Evolutionary conservation across 2,329 filamentous ascomycete genomes (phyloP).

Genomic region (Monilinia polystroma): DNA sequence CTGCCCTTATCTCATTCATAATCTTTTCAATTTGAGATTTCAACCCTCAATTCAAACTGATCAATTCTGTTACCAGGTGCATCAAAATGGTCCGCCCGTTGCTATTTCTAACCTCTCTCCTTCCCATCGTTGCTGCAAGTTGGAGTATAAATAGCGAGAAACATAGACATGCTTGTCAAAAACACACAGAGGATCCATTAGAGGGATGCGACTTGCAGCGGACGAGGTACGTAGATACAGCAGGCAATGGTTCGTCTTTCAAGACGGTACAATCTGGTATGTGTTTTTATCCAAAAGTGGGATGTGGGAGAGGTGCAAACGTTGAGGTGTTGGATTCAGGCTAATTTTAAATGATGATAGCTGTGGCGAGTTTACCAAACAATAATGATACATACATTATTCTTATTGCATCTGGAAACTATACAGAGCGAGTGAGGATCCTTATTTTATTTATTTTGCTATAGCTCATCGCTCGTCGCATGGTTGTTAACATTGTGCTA

Average conservation of each 20-base stretch:
- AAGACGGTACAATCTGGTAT: slow-evolving; percentile 37
- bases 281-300: neutral
- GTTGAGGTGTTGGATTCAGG: neutral
- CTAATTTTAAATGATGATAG: slow-evolving; percentile 26
- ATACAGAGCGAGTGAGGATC: slow-evolving; percentile 48
- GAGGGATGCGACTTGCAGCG: slow-evolving; percentile 32
- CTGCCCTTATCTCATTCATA: neutral
- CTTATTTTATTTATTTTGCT: neutral
- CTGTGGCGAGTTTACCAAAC: slow-evolving; percentile 35
- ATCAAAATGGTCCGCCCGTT: slow-evolving; percentile 14
- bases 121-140: slow-evolving; percentile 22
- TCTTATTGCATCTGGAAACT: slow-evolving; percentile 58
- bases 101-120: slow-evolving; percentile 17
- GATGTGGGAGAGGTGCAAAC: neutral
- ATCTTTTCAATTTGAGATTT: too few species aligned
- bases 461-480: neutral
- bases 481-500: slow-evolving; percentile 44
- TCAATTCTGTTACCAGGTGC: neutral
- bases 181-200: slow-evolving; percentile 29
- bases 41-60: neutral
- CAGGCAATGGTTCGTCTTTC: slow-evolving; percentile 27
- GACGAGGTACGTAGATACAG: slow-evolving; percentile 32
- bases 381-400: slow-evolving; percentile 49
- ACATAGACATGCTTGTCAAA: slow-evolving; percentile 32
- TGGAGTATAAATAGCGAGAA: slow-evolving; percentile 34